Evolutionary conservation across 257 asterid genomes (phyloP).

Genomic region (Handroanthus guayacan): DNA sequence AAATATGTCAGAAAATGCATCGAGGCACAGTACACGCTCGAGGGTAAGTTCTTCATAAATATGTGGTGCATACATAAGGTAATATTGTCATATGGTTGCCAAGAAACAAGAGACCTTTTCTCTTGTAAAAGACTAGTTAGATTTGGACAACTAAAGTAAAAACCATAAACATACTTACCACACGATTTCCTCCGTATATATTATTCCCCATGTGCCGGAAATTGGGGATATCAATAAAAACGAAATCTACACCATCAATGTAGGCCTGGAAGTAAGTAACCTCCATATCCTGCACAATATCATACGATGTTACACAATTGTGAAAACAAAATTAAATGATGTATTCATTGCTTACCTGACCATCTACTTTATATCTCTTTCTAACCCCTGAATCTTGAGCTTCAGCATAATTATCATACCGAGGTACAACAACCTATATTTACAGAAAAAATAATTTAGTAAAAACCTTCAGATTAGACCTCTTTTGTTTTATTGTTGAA

Average conservation of each 20-base stretch:
- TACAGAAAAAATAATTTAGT: constrained; percentile 31
- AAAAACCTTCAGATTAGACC: constrained; percentile 9
- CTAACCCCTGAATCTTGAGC: constrained; percentile 78
- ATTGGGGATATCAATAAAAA: constrained; percentile 74
- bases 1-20: constrained; percentile 3
- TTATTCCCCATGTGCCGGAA: constrained; percentile 64
- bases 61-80: neutral
- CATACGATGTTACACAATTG: constrained; percentile 35
- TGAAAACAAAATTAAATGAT: constrained; percentile 19
- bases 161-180: constrained; percentile 52
- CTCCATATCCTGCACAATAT: constrained; percentile 80
- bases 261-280: constrained; percentile 86
- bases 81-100: neutral
- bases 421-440: constrained; percentile 85
- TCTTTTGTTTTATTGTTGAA: constrained; percentile 7
- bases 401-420: constrained; percentile 76
- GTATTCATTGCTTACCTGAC: constrained; percentile 65
- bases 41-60: neutral
- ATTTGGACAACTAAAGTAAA: constrained; percentile 20
- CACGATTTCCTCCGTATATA: constrained; percentile 86
- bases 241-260: constrained; percentile 96
- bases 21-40: neutral
- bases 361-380: constrained; percentile 76
- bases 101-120: constrained; percentile 23
- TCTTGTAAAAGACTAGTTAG: constrained; percentile 22